phyloP scores from a whole-genome alignment of 768 basidiomycete species.

The Trametes elegans region DNA sequence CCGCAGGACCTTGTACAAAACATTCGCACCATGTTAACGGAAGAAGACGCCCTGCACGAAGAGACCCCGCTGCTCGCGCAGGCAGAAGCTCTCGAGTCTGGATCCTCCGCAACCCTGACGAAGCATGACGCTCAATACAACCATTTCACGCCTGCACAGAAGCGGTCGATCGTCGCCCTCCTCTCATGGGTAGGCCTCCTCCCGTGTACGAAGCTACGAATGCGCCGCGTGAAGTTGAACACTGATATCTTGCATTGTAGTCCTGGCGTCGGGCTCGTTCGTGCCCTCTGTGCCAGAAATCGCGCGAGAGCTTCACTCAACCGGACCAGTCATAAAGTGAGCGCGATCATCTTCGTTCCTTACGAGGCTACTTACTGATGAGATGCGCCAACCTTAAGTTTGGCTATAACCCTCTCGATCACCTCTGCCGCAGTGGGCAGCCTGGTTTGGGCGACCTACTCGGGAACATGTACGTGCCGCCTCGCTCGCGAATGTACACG shows the following conservation, averaged over 20 bases:
- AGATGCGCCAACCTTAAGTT: conserved; percentile 28
- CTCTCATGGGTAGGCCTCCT: conserved; percentile 62
- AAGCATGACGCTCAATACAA: conserved; percentile 44
- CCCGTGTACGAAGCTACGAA: conserved; percentile 62
- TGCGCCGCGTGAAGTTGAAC: no score
- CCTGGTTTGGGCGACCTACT: conserved; percentile 51
- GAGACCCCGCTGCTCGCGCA: conserved; percentile 4
- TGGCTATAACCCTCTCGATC: conserved; percentile 53
- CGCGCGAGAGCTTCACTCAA: conserved; percentile 58
- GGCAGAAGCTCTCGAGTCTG: neutral
- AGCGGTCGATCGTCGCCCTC: conserved; percentile 51
- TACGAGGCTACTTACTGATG: neutral
- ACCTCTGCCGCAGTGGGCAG: conserved; percentile 45
- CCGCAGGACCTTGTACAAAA: no score
- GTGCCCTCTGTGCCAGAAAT: conserved; percentile 75
- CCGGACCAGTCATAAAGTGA: conserved; percentile 58
- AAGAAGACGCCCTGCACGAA: neutral
- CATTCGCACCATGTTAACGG: conserved; percentile 4
- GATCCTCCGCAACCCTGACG: neutral
- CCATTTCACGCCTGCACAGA: conserved; percentile 51
- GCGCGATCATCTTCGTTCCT: neutral
- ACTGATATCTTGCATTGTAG: conserved; percentile 35
- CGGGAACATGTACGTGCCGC: conserved; percentile 44
- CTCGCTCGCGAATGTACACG: neutral
- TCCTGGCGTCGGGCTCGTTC: conserved; percentile 67